Percentiles rank a stretch among this genome's conserved stretches.
Conservation (phyloP, 805 yeast species). For the Ogataea parapolymorpha region DNA sequence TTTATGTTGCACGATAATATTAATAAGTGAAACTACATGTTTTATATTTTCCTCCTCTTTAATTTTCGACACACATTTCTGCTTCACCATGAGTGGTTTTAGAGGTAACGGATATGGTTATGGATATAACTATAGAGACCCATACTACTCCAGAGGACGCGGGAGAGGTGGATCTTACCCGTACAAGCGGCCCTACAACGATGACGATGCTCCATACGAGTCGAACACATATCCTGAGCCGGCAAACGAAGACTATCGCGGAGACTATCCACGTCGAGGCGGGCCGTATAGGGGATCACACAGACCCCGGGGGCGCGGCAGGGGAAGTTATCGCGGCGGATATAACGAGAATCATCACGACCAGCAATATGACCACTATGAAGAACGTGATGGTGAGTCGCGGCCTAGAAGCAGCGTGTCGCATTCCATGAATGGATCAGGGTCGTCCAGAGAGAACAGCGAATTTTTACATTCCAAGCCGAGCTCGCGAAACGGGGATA, state of each 20-base stretch:
- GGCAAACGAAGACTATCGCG: slow-evolving; percentile 1
- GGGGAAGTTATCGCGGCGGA: slow-evolving; percentile 10
- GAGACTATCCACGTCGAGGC: slow-evolving; percentile 1
- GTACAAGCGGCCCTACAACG: slow-evolving; percentile 12
- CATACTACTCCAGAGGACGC: slow-evolving; percentile 11
- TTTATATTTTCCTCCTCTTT: not conserved
- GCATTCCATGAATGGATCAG: not conserved
- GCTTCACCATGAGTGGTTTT: slow-evolving; percentile 5
- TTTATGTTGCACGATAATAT: too few species aligned
- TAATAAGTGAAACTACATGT: not conserved
- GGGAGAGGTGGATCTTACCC: slow-evolving; percentile 10
- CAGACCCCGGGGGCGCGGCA: slow-evolving; percentile 13
- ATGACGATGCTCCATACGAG: not conserved
- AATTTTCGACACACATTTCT: not conserved
- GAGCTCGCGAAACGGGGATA: not conserved
- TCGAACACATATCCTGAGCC: not conserved
- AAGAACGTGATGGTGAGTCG: not conserved
- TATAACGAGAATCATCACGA: slow-evolving; percentile 6
- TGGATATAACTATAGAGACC: slow-evolving; percentile 8
- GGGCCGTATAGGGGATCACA: slow-evolving; percentile 10
- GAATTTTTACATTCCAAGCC: not conserved
- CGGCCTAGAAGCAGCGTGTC: not conserved
- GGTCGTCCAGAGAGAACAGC: not conserved
- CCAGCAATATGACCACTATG: slow-evolving; percentile 3
- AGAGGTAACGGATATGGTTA: slow-evolving; percentile 10